Conservation (phyloP, 108 stramenopile genomes). For the Nitzschia sp. region DNA sequence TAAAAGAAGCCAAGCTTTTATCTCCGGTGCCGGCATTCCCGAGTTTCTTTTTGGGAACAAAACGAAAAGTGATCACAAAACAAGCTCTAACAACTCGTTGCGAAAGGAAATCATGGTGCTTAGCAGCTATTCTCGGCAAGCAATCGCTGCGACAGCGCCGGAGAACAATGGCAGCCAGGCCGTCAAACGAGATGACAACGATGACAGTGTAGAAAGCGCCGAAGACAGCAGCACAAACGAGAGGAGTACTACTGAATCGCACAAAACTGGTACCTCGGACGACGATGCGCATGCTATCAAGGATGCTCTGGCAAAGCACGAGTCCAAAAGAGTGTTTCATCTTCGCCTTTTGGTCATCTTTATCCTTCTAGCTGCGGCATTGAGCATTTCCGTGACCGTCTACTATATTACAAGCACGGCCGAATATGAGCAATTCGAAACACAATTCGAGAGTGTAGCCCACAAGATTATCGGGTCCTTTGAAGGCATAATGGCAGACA, state of each 20-base stretch:
- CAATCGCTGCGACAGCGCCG: no score
- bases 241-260: neutral
- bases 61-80: no score
- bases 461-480: constrained; percentile 9
- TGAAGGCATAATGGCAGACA: neutral
- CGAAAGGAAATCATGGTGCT: no score
- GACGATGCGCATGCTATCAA: neutral
- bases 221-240: neutral
- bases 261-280: neutral
- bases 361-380: constrained; percentile 3
- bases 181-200: no score
- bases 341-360: constrained; percentile 1
- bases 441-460: neutral
- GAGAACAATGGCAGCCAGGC: no score
- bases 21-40: no score
- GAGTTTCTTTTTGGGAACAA: no score
- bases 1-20: no score
- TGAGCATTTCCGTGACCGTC: neutral
- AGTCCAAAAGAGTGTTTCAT: neutral
- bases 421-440: neutral
- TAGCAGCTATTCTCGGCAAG: no score
- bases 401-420: constrained; percentile 1
- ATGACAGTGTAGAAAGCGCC: neutral
- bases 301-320: neutral
- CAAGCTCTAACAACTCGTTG: no score